Evolutionary conservation across 2,329 filamentous ascomycete species (phyloP), one percentile per base, ranked within the genome.

Genomic region (Thelonectria rubi): DNA sequence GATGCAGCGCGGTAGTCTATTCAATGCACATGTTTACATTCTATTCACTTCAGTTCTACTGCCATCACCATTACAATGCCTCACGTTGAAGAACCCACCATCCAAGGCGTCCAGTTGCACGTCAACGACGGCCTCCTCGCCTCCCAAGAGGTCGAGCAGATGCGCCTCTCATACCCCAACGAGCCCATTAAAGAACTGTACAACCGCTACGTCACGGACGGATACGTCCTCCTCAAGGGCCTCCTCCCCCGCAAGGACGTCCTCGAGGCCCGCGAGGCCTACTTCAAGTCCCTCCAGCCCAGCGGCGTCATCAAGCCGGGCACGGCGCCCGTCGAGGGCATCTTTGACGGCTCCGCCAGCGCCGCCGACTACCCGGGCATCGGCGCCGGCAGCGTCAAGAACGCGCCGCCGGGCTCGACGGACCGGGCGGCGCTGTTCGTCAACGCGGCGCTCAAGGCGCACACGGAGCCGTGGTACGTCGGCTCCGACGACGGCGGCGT

Each of bases 221-320:
- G 84, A 20, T 87, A 87, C 64, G 71, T 88, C 26, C 84, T 84
- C 55, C 56, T 88, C 2, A 87, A 87, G 65, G 79, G 80, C 1
- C 70, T 88, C 0, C 73, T 88, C 2, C 85, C 85, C 0, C 80
- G 81, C 3, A 72, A 76, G 2, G 83, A 87, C 55, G 84, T 87
- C 1, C 76, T 86, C 9, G 75, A 77, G 37, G 80, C 82, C 9
- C 80, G 86, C 2, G 74, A 80, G 57, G 73, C 78, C 32, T 88
- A 87, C 71, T 88, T 88, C 70, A 72, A 75, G 3, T 81, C 81
- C 45, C 75, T 88, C 5, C 75, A 80, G 1, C 80, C 85, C 1
- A 88, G 81, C 26, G 84, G 84, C 1, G 81, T 89, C 37, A 74
- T 89, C 2, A 82, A 85, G 61, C 81, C 83, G 0, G 82, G 79